phyloP scores from a whole-genome alignment of 805 yeast genomes.

The Metschnikowia borealis region DNA sequence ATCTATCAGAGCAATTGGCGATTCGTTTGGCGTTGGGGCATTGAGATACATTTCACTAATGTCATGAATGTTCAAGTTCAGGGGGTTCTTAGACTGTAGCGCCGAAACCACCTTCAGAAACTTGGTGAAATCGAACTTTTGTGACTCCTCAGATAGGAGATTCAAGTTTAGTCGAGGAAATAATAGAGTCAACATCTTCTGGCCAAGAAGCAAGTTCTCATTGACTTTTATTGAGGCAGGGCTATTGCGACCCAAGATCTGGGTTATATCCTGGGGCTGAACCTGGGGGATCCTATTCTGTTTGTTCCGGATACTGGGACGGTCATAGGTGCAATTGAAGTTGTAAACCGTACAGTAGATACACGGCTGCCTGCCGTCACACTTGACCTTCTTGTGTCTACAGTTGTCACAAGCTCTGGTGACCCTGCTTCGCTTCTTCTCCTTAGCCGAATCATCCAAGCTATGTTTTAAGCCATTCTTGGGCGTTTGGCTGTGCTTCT shows the following conservation, averaged over 20 bases:
- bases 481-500: not conserved
- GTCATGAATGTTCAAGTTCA: slow-evolving; percentile 22
- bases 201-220: slow-evolving; percentile 23
- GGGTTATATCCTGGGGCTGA: slow-evolving; percentile 18
- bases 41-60: slow-evolving; percentile 27
- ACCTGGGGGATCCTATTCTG: slow-evolving; percentile 18
- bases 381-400: slow-evolving; percentile 70
- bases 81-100: slow-evolving; percentile 19
- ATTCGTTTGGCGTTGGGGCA: slow-evolving; percentile 21
- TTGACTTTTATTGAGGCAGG: slow-evolving; percentile 13
- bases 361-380: slow-evolving; percentile 79
- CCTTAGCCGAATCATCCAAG: slow-evolving; percentile 3
- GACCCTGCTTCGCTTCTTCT: slow-evolving; percentile 54
- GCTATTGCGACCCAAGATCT: slow-evolving; percentile 16
- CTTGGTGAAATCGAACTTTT: slow-evolving; percentile 31
- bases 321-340: slow-evolving; percentile 79
- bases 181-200: slow-evolving; percentile 31
- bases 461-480: not conserved
- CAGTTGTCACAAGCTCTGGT: slow-evolving; percentile 76
- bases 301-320: slow-evolving; percentile 60
- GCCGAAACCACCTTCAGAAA: slow-evolving; percentile 26
- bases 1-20: slow-evolving; percentile 11
- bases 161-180: slow-evolving; percentile 35
- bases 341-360: slow-evolving; percentile 83
- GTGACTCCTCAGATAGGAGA: slow-evolving; percentile 28